These are phyloP conservation scores for Penicillium sumatraense DNA, from an alignment of 2,329 filamentous ascomycete genomes.

Conservation along the genomic window DNA sequence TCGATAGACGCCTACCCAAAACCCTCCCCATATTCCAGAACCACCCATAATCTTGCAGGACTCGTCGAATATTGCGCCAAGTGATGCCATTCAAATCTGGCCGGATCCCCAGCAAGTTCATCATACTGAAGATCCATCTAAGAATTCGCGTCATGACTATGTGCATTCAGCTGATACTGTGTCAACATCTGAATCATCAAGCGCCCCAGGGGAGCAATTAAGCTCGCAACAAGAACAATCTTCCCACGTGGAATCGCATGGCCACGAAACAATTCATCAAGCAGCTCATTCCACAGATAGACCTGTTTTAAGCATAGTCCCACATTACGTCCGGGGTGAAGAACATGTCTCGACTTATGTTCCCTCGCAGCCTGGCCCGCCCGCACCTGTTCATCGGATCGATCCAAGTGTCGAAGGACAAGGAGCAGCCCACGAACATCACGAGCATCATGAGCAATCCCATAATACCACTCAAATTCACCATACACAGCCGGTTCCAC, in stretches of 20 bases:
- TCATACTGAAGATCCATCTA: slow-evolving; percentile 1
- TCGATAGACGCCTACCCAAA: slow-evolving; percentile 10
- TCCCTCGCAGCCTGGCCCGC: slow-evolving; percentile 20
- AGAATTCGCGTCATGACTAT: not conserved
- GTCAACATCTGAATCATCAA: slow-evolving; percentile 2
- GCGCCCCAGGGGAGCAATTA: not conserved
- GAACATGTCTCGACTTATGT: slow-evolving; percentile 45
- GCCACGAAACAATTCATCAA: not conserved
- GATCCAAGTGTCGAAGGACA: slow-evolving; percentile 16
- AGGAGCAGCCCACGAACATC: slow-evolving; percentile 1
- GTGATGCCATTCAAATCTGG: not conserved
- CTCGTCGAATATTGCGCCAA: not conserved
- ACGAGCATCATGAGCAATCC: slow-evolving; percentile 1
- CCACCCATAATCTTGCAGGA: not conserved
- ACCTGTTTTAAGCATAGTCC: slow-evolving; percentile 42
- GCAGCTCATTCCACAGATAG: not conserved
- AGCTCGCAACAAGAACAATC: not conserved
- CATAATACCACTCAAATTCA: slow-evolving; percentile 18
- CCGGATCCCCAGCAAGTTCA: slow-evolving; percentile 10
- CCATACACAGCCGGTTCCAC: slow-evolving; percentile 44
- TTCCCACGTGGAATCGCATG: not conserved
- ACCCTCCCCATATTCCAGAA: not conserved
- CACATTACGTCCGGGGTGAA: slow-evolving; percentile 51
- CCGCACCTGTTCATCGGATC: slow-evolving; percentile 17
- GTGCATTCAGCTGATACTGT: slow-evolving; percentile 2